phyloP scores from a whole-genome alignment of 805 yeast species.

The Zygosaccharomyces siamensis region DNA sequence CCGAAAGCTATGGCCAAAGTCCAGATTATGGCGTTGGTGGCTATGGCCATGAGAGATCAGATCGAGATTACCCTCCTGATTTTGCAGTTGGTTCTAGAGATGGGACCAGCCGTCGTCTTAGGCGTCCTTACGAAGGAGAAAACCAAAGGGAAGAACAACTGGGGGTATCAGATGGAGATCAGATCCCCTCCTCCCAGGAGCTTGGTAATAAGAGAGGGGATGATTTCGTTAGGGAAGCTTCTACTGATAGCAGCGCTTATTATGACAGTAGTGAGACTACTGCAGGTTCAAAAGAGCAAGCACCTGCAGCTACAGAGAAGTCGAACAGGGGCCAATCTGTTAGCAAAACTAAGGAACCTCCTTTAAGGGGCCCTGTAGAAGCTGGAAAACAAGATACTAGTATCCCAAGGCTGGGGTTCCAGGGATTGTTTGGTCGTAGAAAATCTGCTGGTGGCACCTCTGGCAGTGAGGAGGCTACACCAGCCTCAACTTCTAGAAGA shows the following conservation, averaged over 20 bases:
- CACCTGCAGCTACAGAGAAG: neutral
- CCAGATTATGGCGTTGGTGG: neutral
- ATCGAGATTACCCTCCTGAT: neutral
- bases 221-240: constrained; percentile 2
- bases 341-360: neutral
- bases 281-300: constrained; percentile 2
- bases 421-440: constrained; percentile 2
- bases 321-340: neutral
- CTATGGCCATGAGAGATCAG: neutral
- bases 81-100: neutral
- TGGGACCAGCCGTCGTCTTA: constrained; percentile 1
- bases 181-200: constrained; percentile 1
- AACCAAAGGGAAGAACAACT: neutral
- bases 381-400: constrained; percentile 4
- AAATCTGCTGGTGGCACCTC: neutral
- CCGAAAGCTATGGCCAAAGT: neutral
- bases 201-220: neutral
- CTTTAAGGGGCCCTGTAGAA: neutral
- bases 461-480: neutral
- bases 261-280: constrained; percentile 3
- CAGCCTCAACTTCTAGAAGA: neutral
- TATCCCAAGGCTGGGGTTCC: constrained; percentile 5
- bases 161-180: constrained; percentile 2
- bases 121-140: neutral
- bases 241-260: constrained; percentile 4